Conservation (phyloP, 2,329 filamentous ascomycete species). For the Ceratocystis diversiconidia region DNA sequence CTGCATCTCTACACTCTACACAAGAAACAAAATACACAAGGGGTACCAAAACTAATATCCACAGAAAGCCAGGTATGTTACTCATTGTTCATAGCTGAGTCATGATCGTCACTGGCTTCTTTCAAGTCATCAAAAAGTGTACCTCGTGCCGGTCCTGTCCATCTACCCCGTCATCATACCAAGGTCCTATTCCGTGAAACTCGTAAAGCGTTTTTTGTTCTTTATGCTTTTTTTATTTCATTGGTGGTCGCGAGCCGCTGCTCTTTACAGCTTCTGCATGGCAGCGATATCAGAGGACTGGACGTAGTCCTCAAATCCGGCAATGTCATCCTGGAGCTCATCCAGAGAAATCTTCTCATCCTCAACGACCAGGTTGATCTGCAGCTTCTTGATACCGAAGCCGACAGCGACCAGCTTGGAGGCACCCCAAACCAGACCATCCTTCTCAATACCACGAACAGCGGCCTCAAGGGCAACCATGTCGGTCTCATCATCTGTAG, state of each 20-base stretch:
- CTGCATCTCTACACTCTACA: not conserved
- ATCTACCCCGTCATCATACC: constrained; percentile 2
- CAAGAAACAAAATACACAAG: not conserved
- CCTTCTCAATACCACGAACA: constrained; percentile 74
- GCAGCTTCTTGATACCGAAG: constrained; percentile 98
- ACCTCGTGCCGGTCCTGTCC: constrained; percentile 7
- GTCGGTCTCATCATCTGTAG: constrained; percentile 76
- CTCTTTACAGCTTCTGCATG: constrained; percentile 91
- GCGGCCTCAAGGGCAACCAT: constrained; percentile 67
- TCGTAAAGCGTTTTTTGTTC: constrained; percentile 16
- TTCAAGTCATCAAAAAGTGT: constrained; percentile 6
- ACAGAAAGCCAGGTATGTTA: constrained; percentile 7
- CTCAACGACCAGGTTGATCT: constrained; percentile 96
- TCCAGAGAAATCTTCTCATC: constrained; percentile 56
- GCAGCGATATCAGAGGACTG: constrained; percentile 85
- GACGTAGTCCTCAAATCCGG: constrained; percentile 80
- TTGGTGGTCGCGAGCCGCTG: constrained; percentile 15
- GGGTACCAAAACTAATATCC: not conserved
- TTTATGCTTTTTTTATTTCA: constrained; percentile 16
- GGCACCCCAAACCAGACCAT: constrained; percentile 91
- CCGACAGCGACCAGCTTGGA: constrained; percentile 81
- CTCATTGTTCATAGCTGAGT: constrained; percentile 10
- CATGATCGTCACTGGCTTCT: constrained; percentile 1
- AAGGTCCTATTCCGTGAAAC: not conserved
- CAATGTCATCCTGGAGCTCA: constrained; percentile 75